These are phyloP conservation scores for Mortierella alpina DNA, from an alignment of 192 early-diverging fungal genomes.

Conservation along the genomic window DNA sequence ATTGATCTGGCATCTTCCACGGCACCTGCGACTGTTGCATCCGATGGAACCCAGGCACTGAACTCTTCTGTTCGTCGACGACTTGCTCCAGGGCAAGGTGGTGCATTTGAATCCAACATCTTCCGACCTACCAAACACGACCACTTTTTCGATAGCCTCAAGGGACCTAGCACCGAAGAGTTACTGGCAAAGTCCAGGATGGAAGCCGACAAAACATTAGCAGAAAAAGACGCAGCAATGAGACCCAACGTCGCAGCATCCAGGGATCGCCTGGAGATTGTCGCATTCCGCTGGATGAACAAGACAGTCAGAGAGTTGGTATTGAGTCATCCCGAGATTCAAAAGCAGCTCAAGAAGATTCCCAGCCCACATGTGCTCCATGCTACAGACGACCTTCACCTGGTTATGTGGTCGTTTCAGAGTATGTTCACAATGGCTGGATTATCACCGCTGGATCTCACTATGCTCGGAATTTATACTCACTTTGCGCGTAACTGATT, in stretches of 20 bases:
- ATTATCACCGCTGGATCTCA: neutral
- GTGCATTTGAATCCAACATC: slow-evolving; percentile 41
- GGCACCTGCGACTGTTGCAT: neutral
- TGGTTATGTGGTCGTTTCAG: slow-evolving; percentile 45
- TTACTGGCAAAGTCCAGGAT: slow-evolving; percentile 26
- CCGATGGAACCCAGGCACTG: neutral
- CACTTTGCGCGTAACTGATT: neutral
- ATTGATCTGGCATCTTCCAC: slow-evolving; percentile 17
- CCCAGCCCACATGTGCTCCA: slow-evolving; percentile 17
- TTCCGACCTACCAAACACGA: slow-evolving; percentile 36
- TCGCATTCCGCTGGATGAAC: slow-evolving; percentile 40
- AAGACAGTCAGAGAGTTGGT: slow-evolving; percentile 29
- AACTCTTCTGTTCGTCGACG: slow-evolving; percentile 18
- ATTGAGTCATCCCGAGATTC: slow-evolving; percentile 30
- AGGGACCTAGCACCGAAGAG: slow-evolving; percentile 47
- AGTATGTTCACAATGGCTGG: slow-evolving; percentile 7
- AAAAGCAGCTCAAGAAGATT: slow-evolving; percentile 25
- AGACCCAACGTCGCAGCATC: slow-evolving; percentile 23
- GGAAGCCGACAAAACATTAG: slow-evolving; percentile 15
- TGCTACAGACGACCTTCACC: slow-evolving; percentile 33
- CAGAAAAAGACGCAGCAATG: slow-evolving; percentile 11
- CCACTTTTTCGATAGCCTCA: slow-evolving; percentile 36
- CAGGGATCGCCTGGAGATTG: slow-evolving; percentile 29
- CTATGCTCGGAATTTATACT: neutral
- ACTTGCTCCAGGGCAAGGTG: slow-evolving; percentile 35